These are phyloP conservation scores for Maudiozyma humilis DNA, from an alignment of 1,139 yeast genomes.

Conservation along the genomic window DNA sequence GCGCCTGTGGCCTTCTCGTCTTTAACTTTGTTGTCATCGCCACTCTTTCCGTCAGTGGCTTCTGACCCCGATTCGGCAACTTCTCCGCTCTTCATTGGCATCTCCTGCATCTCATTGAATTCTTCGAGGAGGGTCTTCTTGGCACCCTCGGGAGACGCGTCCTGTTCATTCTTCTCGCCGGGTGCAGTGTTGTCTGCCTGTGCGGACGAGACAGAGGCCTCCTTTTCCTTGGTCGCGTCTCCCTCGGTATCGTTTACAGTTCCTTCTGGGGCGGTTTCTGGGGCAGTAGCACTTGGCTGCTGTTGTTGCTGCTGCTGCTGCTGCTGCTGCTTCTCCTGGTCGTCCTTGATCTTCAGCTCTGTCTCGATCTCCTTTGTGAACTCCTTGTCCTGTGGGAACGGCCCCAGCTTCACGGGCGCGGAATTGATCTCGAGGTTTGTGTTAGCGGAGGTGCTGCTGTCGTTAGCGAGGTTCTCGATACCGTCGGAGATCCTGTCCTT, in stretches of 20 bases:
- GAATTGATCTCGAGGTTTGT: constrained; percentile 47
- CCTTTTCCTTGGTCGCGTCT: background rate
- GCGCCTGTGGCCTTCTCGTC: constrained; percentile 6
- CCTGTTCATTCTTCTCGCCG: background rate
- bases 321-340: constrained; percentile 31
- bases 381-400: constrained; percentile 77
- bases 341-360: constrained; percentile 73
- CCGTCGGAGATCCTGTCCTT: constrained; percentile 30
- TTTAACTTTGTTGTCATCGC: constrained; percentile 2
- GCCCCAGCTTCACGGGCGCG: constrained; percentile 75
- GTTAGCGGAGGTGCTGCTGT: constrained; percentile 39
- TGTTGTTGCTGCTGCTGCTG: background rate
- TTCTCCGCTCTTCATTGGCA: constrained; percentile 2
- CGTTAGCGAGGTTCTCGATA: constrained; percentile 30
- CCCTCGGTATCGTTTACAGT: background rate
- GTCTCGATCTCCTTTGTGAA: constrained; percentile 77
- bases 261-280: constrained; percentile 4
- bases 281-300: too few relatives aligned
- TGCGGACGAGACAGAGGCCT: background rate
- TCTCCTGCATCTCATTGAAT: constrained; percentile 36
- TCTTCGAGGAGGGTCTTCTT: constrained; percentile 41
- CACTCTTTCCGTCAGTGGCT: constrained; percentile 5
- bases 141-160: constrained; percentile 2
- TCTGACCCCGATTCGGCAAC: constrained; percentile 5
- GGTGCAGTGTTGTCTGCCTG: constrained; percentile 25